Evolutionary conservation across 768 basidiomycete genomes (phyloP), one percentile per base, ranked within the genome.

Genomic region (Suillus weaverae): DNA sequence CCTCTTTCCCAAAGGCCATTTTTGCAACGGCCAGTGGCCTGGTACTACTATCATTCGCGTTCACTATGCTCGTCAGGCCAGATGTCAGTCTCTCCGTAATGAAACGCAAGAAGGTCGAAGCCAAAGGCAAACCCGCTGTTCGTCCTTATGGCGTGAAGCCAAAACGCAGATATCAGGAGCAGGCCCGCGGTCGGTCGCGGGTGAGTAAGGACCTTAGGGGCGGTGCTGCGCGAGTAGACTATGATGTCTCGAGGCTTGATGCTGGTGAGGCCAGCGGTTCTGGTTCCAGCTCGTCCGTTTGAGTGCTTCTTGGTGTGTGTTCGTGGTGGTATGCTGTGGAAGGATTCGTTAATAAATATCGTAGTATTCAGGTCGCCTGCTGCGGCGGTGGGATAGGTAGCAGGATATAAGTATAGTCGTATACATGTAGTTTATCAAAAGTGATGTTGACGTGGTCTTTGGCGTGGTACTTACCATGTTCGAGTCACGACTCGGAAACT

Each of bases 1-100:
- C 81, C 0, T 78, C 76, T 22, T 89, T 82, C 70, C 91, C 91
- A 0, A 85, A 86, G 76, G 84, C 88, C 1, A 86, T 92, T 69
- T 93, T 92, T 68, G 81, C 76, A 18, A 76, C 85, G 13, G 89
- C 89, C 5, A 82, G 83, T 1, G 77, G 72, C n/a, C 72, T 92
- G n/a, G 76, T 89, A 35, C 70, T 82, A 44, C 69, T 79, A n/a
- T 79, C 84, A 0, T 78, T 90, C 11, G 63, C 77, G 36, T 70
- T 87, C 55, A 76, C 89, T 3, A 73, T 74, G 62, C 74, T 84
- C 41, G 67, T 87, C 48, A 72, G 76, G 22, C 76, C 81, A 0
- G 76, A 76, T 14, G 66, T 70, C 35, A 70, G 69, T 22, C 55
- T 74, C 41, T 68, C 74, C 14, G 57, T 72, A 22, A 61, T 54